These are phyloP conservation scores for Pistacia atlantica DNA, from an alignment of 345 rosid genomes.

Conservation along the genomic window DNA sequence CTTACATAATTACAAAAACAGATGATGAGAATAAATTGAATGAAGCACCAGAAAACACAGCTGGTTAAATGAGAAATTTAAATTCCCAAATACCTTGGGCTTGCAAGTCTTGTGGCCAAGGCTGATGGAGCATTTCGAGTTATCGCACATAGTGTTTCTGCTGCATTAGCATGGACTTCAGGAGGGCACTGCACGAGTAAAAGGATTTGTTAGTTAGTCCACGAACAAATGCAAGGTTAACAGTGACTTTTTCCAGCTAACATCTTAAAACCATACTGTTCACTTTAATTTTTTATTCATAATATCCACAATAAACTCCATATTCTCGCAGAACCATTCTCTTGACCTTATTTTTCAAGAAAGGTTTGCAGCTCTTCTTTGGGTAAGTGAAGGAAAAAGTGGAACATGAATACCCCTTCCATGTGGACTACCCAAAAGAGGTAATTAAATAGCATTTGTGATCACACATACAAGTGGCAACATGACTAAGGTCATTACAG, in stretches of 20 bases:
- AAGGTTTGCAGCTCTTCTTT: background rate
- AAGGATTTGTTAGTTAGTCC: conserved; percentile 24
- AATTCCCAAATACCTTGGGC: conserved; percentile 63
- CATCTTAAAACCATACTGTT: background rate
- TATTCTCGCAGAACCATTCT: background rate
- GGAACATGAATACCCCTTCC: background rate
- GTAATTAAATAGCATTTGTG: background rate
- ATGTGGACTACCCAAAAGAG: conserved; percentile 1
- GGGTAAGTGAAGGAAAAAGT: background rate
- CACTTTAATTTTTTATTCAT: background rate
- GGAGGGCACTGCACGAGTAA: conserved; percentile 61
- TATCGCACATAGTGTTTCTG: conserved; percentile 92
- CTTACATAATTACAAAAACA: conserved; percentile 4
- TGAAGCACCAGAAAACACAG: background rate
- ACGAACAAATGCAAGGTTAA: background rate
- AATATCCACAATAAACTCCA: background rate
- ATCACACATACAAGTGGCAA: background rate
- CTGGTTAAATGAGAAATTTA: conserved; percentile 18
- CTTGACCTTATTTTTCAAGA: background rate
- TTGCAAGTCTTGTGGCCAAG: conserved; percentile 84
- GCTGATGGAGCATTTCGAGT: conserved; percentile 91
- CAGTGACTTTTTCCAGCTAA: background rate
- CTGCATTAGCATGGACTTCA: conserved; percentile 94
- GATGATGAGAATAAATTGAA: background rate
- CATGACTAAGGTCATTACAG: background rate